Evolutionary conservation across 1,139 yeast genomes (phyloP).

Genomic region (Taphrina populina): DNA sequence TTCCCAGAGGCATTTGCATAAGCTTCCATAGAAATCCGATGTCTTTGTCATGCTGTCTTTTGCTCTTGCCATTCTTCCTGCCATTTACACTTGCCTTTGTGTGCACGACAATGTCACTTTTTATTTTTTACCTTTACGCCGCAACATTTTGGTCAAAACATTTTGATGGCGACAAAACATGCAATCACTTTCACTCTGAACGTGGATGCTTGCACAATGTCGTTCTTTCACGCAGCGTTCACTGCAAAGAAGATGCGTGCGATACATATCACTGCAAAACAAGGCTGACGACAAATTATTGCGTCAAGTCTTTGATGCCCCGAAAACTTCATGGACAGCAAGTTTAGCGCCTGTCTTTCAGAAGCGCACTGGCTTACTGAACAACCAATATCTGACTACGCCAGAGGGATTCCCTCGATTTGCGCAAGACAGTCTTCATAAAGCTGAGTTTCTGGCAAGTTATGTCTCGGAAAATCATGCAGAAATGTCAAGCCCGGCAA

Average conservation of each 20-base stretch:
- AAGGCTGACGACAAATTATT: conserved; percentile 37
- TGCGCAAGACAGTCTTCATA: conserved; percentile 59
- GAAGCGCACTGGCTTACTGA: conserved; percentile 62
- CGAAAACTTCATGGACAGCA: conserved; percentile 31
- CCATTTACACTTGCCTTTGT: background rate
- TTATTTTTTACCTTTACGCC: too few species aligned
- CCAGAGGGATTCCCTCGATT: conserved; percentile 72
- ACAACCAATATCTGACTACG: conserved; percentile 63
- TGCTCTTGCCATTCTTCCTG: background rate
- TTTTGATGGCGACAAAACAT: too few species aligned
- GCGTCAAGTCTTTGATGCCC: conserved; percentile 39
- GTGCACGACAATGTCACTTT: too few species aligned
- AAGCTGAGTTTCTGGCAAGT: conserved; percentile 63
- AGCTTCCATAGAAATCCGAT: too few species aligned
- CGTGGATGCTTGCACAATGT: conserved; percentile 8
- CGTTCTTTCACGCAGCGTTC: conserved; percentile 2
- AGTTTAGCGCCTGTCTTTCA: background rate
- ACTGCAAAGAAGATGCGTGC: too few species aligned
- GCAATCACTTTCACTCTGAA: too few species aligned
- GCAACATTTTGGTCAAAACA: too few species aligned
- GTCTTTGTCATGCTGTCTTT: too few species aligned
- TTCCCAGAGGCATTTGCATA: conserved; percentile 66
- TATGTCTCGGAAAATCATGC: conserved; percentile 49
- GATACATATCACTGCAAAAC: background rate
- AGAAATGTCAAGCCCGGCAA: conserved; percentile 55